These are phyloP conservation scores for Verticillium zaregamsianum DNA, from an alignment of 2,329 filamentous ascomycete genomes.

Conservation along the genomic window DNA sequence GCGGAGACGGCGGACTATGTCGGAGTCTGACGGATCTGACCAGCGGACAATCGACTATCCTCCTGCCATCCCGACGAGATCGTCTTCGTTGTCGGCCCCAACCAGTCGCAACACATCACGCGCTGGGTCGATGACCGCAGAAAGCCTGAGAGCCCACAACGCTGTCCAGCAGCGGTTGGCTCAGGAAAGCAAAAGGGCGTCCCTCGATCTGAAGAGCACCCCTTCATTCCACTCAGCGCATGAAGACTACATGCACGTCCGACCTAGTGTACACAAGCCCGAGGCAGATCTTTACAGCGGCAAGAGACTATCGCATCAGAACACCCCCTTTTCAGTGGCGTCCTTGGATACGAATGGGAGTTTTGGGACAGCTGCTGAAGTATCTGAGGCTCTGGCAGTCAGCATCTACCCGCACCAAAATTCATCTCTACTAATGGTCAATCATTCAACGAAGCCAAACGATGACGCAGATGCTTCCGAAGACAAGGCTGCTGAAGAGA, in stretches of 20 bases:
- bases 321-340: conserved; percentile 58
- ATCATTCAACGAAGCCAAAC: conserved; percentile 48
- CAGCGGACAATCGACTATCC: conserved; percentile 58
- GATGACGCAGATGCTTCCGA: conserved; percentile 35
- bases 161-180: conserved; percentile 21
- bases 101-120: conserved; percentile 55
- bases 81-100: conserved; percentile 59
- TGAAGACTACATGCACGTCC: conserved; percentile 16
- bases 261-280: conserved; percentile 22
- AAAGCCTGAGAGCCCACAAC: conserved; percentile 55
- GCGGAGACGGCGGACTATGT: conserved; percentile 36
- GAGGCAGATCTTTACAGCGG: conserved; percentile 49
- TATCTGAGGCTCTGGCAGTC: conserved; percentile 59
- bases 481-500: conserved; percentile 16
- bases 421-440: conserved; percentile 57
- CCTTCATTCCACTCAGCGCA: conserved; percentile 30
- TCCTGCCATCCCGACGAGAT: conserved; percentile 51
- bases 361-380: conserved; percentile 51
- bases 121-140: conserved; percentile 51
- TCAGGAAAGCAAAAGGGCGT: conserved; percentile 20
- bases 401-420: conserved; percentile 63
- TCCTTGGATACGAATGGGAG: conserved; percentile 53
- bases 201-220: conserved; percentile 17
- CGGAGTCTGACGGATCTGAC: conserved; percentile 46
- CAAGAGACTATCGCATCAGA: conserved; percentile 49